Evolutionary conservation across 164 flowering plant genomes (phyloP).

Genomic region (Vitis amurensis): DNA sequence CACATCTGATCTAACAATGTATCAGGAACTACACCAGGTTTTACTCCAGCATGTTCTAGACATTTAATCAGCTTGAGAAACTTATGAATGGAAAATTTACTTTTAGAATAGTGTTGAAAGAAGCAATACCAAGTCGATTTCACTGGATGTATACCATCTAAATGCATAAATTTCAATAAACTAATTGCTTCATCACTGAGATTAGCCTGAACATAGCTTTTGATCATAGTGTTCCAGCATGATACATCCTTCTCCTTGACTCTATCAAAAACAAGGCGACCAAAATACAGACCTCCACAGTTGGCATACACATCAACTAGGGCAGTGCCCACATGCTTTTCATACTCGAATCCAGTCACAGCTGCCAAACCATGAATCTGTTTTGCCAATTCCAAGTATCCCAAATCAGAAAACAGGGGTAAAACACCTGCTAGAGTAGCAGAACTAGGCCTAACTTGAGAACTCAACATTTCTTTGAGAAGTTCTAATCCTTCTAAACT

Average conservation of each 20-base stretch:
- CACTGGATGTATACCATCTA: conserved; percentile 19
- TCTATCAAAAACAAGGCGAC: conserved; percentile 23
- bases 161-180: conserved; percentile 17
- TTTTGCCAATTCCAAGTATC: conserved; percentile 20
- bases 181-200: conserved; percentile 22
- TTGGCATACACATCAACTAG: conserved; percentile 27
- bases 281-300: conserved; percentile 26
- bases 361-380: conserved; percentile 32
- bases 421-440: conserved; percentile 28
- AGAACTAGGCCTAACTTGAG: conserved; percentile 18
- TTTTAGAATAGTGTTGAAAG: conserved; percentile 11
- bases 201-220: conserved; percentile 21
- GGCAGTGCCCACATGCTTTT: conserved; percentile 27
- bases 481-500: conserved; percentile 20
- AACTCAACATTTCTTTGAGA: conserved; percentile 24
- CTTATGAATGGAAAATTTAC: conserved; percentile 4
- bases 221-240: conserved; percentile 34
- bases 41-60: conserved; percentile 12
- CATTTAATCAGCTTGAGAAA: conserved; percentile 15
- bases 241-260: conserved; percentile 24
- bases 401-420: conserved; percentile 26
- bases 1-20: conserved; percentile 13
- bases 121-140: conserved; percentile 26
- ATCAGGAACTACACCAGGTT: neutral
- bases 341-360: conserved; percentile 18